These are phyloP conservation scores for Boletus patriciae DNA, from an alignment of 768 basidiomycete species.

Conservation along the genomic window DNA sequence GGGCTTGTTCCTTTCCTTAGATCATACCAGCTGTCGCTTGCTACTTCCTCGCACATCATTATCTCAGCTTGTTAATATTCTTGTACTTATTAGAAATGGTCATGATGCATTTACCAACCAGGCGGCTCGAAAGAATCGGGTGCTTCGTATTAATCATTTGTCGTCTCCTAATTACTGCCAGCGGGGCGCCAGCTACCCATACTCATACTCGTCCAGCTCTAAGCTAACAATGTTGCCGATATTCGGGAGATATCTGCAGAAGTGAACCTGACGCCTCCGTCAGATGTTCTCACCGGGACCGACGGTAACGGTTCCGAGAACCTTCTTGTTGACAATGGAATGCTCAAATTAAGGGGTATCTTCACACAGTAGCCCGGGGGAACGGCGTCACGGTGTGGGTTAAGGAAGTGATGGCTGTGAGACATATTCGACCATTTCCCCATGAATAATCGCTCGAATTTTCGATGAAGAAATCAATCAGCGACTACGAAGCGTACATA, in stretches of 20 bases:
- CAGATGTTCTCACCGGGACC: constrained; percentile 1
- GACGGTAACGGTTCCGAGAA: background rate
- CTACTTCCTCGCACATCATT: constrained; percentile 31
- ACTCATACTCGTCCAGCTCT: background rate
- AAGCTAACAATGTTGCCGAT: background rate
- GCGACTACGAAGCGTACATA: background rate
- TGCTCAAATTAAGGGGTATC: background rate
- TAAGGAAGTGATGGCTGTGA: background rate
- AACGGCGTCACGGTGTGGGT: background rate
- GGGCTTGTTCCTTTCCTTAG: constrained; percentile 14
- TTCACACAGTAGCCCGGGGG: too few species aligned
- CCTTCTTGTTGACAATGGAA: background rate
- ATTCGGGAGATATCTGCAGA: background rate
- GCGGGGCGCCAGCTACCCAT: too few species aligned
- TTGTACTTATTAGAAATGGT: constrained; percentile 32
- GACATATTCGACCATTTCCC: background rate
- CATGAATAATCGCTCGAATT: background rate
- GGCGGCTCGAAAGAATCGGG: background rate
- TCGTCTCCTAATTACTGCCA: background rate
- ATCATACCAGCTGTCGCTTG: constrained; percentile 30
- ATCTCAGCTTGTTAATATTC: constrained; percentile 30
- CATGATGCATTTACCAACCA: constrained; percentile 14
- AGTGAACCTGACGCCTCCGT: constrained; percentile 1
- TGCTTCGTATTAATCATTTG: background rate
- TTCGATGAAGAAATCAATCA: background rate